Percentiles rank a stretch among this genome's conserved stretches.
phyloP scores from a whole-genome alignment of 1,284 basidiomycete species.

The Boletellus sp. region DNA sequence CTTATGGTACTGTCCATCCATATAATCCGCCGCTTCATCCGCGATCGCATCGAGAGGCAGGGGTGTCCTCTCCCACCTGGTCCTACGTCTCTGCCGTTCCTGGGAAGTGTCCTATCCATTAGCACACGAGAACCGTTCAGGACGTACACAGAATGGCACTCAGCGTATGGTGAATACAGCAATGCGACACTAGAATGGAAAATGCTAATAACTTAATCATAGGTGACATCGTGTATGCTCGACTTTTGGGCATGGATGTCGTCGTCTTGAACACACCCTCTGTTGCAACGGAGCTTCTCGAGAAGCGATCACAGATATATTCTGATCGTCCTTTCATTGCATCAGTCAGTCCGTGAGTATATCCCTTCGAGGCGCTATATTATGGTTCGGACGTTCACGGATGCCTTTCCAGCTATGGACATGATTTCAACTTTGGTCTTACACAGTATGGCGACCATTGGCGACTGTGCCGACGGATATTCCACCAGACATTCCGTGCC shows the following conservation, averaged over 20 bases:
- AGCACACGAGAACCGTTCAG: conserved; percentile 8
- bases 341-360: conserved; percentile 14
- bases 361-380: background rate
- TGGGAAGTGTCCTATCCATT: conserved; percentile 18
- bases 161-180: conserved; percentile 16
- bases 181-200: background rate
- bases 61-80: conserved; percentile 17
- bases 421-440: conserved; percentile 13
- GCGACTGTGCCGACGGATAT: conserved; percentile 16
- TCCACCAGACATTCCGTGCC: conserved; percentile 14
- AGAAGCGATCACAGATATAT: conserved; percentile 22
- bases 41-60: conserved; percentile 6
- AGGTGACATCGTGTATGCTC: conserved; percentile 24
- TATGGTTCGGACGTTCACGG: background rate
- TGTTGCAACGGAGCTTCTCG: conserved; percentile 14
- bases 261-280: conserved; percentile 18
- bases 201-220: background rate
- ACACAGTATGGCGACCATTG: conserved; percentile 16
- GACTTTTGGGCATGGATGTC: conserved; percentile 20
- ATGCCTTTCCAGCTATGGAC: conserved; percentile 12
- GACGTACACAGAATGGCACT: conserved; percentile 18
- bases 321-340: conserved; percentile 22
- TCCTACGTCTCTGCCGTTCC: conserved; percentile 15
- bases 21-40: conserved; percentile 7
- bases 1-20: background rate